Evolutionary conservation across 305 asterid species (phyloP).

Genomic region (Fraxinus nigra): DNA sequence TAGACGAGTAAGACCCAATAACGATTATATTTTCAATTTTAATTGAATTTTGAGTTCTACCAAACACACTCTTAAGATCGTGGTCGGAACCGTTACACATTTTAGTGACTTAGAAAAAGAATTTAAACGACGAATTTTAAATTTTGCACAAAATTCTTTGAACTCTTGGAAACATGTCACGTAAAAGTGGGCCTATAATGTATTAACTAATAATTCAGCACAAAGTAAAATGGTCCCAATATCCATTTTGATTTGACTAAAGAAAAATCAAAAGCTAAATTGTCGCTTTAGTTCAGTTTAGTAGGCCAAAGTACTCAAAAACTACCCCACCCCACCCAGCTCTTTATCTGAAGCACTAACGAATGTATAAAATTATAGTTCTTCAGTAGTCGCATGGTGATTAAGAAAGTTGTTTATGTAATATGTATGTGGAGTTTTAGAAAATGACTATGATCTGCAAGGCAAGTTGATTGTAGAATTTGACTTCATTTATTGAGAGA

Average conservation of each 20-base stretch:
- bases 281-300: slow-evolving; percentile 18
- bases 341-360: slow-evolving; percentile 24
- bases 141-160: not conserved
- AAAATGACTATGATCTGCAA: slow-evolving; percentile 32
- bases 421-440: not conserved
- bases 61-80: not conserved
- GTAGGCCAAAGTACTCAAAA: slow-evolving; percentile 23
- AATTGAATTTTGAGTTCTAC: too few species aligned
- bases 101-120: not conserved
- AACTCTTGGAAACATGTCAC: not conserved
- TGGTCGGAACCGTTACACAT: not conserved
- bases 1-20: too few species aligned
- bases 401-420: slow-evolving; percentile 19
- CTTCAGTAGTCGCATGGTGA: slow-evolving; percentile 23
- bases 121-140: not conserved
- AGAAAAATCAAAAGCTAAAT: slow-evolving; percentile 28
- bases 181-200: not conserved
- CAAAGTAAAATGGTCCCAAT: not conserved
- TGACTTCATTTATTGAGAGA: slow-evolving; percentile 12
- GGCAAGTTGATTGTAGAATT: slow-evolving; percentile 22
- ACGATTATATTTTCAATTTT: too few species aligned
- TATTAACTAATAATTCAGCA: not conserved
- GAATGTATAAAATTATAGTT: slow-evolving; percentile 30
- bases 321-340: not conserved
- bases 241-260: slow-evolving; percentile 20